phyloP scores from a whole-genome alignment of 768 basidiomycete genomes.

The Rhodosporidiobolus sp. region DNA sequence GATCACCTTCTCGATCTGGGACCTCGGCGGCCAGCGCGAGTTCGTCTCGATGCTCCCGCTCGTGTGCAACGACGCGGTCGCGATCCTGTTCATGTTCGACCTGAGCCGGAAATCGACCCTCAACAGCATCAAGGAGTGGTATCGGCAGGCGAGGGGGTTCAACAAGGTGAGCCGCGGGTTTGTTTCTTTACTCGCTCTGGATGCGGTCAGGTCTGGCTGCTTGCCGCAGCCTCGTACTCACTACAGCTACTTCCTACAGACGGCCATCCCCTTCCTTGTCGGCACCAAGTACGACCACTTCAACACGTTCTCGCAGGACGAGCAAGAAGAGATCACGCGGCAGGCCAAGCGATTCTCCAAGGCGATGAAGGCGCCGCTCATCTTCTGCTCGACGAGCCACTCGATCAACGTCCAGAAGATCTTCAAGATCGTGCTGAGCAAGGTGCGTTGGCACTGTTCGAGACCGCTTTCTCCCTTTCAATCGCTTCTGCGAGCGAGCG shows the following conservation, averaged over 20 bases:
- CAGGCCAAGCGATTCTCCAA: constrained; percentile 98
- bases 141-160: constrained; percentile 96
- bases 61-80: constrained; percentile 93
- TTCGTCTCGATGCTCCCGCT: constrained; percentile 61
- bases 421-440: constrained; percentile 94
- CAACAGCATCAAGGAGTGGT: constrained; percentile 99
- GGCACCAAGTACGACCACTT: constrained; percentile 99
- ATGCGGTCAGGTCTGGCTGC: too few relatives aligned
- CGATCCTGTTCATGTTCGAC: constrained; percentile 99
- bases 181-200: not conserved
- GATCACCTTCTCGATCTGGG: constrained; percentile 97
- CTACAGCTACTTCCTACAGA: constrained; percentile 55
- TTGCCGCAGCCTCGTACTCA: too few relatives aligned
- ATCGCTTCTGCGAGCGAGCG: not conserved
- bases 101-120: constrained; percentile 93
- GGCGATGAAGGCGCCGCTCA: constrained; percentile 99
- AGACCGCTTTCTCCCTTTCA: not conserved
- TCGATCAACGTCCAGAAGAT: constrained; percentile 99
- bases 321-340: constrained; percentile 99
- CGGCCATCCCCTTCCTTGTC: constrained; percentile 95
- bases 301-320: constrained; percentile 89
- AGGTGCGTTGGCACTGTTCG: constrained; percentile 49
- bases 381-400: constrained; percentile 97
- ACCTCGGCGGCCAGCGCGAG: constrained; percentile 69
- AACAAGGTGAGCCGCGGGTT: constrained; percentile 74